Base-by-base conservation (phyloP, 805 yeast genomes). In the Lipomyces kockii region DNA sequence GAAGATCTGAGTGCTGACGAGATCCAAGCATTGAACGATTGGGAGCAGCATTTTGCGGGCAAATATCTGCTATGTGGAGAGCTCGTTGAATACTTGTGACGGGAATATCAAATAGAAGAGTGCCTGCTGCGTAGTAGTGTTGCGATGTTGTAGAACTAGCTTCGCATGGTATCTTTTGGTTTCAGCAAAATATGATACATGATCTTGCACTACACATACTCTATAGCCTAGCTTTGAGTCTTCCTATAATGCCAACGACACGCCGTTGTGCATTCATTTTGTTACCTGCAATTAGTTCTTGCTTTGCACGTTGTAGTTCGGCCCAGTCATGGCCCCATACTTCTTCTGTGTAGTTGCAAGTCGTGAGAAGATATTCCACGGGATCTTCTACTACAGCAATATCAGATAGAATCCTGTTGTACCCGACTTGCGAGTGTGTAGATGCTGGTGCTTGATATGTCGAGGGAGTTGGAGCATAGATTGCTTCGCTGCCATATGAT, bases 21-120 rank as follows among this genome's bases (percentile, higher is more conserved):
- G 73, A 71, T 72, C 54, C 89, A 86, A 64, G 83, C 94, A 3
- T 81, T 96, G 73, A 85, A 89, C 70, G 90, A 89, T 58, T 95
- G 99, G 99, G 91, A 86, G 70, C 86, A 84, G 52, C 92, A 89
- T 78, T 94, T 95, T 76, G 87, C 83, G 62, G 85, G 85, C 73
- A 95, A 95, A 81, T 95, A 95, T 76, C 87, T 90, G 1, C 82
- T 86, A 27, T 90, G 92, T 52, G 99, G 99, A 1, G 83, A 85
- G 39, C 81, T 92, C 58, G 84, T 86, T 11, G 66, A 68, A 27
- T 67, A 73, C 51, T 2, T 29, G 55, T 56, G 34, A 32, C 25
- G 17, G 37, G 17, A n/a, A 34, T 14, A 27, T 25, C 14, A 34
- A 3, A 49, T 39, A 17, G 7, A 29, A 5, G 32, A 29, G 32